Conservation (phyloP, 1,139 yeast genomes). For the Geotrichum cucujoidarum region DNA sequence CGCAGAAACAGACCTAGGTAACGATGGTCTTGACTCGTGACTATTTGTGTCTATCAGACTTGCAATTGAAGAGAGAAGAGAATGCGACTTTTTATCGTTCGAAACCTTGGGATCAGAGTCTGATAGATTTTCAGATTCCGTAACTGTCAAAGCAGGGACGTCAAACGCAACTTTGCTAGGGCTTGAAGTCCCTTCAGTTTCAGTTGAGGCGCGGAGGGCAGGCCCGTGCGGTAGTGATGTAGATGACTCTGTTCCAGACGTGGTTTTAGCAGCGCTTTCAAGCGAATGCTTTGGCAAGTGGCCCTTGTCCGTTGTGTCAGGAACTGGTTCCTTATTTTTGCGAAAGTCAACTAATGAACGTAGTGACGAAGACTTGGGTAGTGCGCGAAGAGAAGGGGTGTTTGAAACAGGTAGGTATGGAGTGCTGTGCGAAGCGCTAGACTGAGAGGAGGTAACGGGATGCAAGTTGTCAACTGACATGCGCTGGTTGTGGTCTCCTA, state of each 20-base stretch:
- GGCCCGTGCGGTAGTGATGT: neutral
- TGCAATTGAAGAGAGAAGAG: slow-evolving; percentile 11
- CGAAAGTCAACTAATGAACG: slow-evolving; percentile 14
- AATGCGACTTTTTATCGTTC: slow-evolving; percentile 11
- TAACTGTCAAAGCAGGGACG: slow-evolving; percentile 11
- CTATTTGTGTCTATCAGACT: slow-evolving; percentile 10
- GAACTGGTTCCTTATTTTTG: neutral
- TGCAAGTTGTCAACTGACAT: slow-evolving; percentile 12
- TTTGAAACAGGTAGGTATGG: neutral
- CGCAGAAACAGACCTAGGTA: slow-evolving; percentile 13
- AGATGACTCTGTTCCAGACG: neutral
- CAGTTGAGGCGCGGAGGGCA: slow-evolving; percentile 4
- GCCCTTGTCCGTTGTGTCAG: neutral
- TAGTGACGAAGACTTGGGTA: slow-evolving; percentile 14
- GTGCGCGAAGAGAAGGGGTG: slow-evolving; percentile 3
- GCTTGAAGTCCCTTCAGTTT: neutral
- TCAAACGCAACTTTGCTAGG: slow-evolving; percentile 15
- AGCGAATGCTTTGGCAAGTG: slow-evolving; percentile 5
- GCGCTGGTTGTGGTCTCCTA: slow-evolving; percentile 8
- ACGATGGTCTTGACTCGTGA: slow-evolving; percentile 1
- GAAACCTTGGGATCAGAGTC: neutral
- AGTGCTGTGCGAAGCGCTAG: neutral
- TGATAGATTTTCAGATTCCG: slow-evolving; percentile 6
- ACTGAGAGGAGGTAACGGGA: slow-evolving; percentile 1
- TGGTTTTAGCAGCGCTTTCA: slow-evolving; percentile 6